Percentiles rank a stretch among this genome's conserved stretches.
Conservation (phyloP, 768 basidiomycete genomes). For the Russula emetica region DNA sequence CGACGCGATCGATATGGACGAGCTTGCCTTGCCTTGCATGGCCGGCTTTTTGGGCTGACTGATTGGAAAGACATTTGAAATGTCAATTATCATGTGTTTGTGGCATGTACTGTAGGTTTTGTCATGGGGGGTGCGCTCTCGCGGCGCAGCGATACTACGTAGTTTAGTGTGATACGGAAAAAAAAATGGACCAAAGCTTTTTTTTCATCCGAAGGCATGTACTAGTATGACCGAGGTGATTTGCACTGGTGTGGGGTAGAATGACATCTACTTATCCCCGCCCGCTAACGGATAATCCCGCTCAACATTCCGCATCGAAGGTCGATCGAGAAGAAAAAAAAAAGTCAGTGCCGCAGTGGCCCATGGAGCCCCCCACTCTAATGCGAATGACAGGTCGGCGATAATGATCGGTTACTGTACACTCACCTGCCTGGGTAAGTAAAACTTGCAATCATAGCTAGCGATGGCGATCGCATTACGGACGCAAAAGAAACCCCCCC, state of each 20-base stretch:
- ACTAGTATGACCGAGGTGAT: neutral
- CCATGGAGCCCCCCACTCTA: neutral
- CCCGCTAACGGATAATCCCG: constrained; percentile 2
- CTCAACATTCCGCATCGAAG: neutral
- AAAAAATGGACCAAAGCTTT: neutral
- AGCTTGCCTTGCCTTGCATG: no score
- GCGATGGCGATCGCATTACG: neutral
- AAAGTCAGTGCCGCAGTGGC: neutral
- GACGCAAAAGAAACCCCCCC: no score
- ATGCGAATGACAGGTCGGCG: neutral
- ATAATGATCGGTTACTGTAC: neutral
- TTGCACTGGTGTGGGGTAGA: neutral
- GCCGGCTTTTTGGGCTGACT: neutral
- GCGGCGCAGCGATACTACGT: constrained; percentile 6
- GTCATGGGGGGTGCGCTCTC: constrained; percentile 6
- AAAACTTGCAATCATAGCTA: neutral
- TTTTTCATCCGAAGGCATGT: neutral
- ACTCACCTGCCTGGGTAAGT: neutral
- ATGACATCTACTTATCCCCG: neutral
- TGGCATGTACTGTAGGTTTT: constrained; percentile 9
- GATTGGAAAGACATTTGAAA: neutral
- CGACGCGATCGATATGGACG: constrained; percentile 3
- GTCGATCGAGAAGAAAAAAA: neutral
- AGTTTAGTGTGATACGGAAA: no score
- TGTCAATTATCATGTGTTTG: neutral